Percentiles rank a stretch among this genome's conserved stretches.
phyloP scores from a whole-genome alignment of 2,329 filamentous ascomycete genomes.

The Pestalotiopsis fici region DNA sequence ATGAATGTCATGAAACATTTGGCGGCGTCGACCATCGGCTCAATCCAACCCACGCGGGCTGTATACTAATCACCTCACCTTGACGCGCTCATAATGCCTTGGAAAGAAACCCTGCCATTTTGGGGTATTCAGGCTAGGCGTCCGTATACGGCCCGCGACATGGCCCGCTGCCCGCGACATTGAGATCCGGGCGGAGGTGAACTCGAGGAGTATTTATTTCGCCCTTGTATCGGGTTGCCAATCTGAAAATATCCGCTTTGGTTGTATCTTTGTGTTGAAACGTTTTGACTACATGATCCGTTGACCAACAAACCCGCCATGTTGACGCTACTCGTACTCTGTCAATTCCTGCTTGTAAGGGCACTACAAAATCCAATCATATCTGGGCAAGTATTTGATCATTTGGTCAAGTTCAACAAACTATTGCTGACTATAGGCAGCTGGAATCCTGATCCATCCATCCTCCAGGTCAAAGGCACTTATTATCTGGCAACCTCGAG shows the following conservation, averaged over 20 bases:
- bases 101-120: no score
- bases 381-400: background rate
- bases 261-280: background rate
- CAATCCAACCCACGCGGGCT: no score
- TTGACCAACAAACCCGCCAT: background rate
- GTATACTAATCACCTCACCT: no score
- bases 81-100: no score
- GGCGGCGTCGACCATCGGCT: no score
- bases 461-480: conserved; percentile 25
- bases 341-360: background rate
- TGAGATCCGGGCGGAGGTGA: background rate
- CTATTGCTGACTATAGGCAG: background rate
- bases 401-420: background rate
- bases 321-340: background rate
- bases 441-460: conserved; percentile 27
- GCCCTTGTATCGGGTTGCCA: background rate
- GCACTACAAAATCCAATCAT: background rate
- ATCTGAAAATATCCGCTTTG: background rate
- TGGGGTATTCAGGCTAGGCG: no score
- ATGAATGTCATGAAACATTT: no score
- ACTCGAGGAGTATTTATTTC: background rate
- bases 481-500: conserved; percentile 51
- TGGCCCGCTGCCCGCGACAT: background rate
- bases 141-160: background rate
- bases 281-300: background rate